Conservation (phyloP, 495 filamentous ascomycete species). For the Podospora tetraspora region DNA sequence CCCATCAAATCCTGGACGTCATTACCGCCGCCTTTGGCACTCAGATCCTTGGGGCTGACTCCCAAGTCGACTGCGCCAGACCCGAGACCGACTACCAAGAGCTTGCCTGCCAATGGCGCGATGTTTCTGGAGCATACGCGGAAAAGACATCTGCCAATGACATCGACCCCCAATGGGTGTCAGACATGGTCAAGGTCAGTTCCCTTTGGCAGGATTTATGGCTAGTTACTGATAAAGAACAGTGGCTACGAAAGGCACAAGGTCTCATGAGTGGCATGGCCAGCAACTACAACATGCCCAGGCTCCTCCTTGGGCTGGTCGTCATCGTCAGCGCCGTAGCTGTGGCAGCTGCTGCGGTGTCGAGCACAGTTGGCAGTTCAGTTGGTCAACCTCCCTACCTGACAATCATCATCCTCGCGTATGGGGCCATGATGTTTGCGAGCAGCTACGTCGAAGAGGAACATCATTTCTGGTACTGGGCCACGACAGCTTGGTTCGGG, state of each 20-base stretch:
- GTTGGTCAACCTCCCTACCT: constrained; percentile 23
- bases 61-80: constrained; percentile 38
- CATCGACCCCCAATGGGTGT: constrained; percentile 24
- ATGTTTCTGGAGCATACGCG: constrained; percentile 23
- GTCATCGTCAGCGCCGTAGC: constrained; percentile 24
- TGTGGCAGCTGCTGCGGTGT: constrained; percentile 20
- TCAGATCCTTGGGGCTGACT: constrained; percentile 43
- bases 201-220: neutral
- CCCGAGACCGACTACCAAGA: constrained; percentile 48
- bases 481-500: constrained; percentile 68
- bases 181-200: constrained; percentile 27
- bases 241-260: constrained; percentile 68
- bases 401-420: constrained; percentile 47
- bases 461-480: constrained; percentile 98
- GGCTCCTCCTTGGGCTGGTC: constrained; percentile 32
- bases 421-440: constrained; percentile 90
- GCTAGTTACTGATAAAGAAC: constrained; percentile 16
- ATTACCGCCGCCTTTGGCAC: constrained; percentile 63
- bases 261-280: constrained; percentile 75
- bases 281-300: constrained; percentile 76
- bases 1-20: constrained; percentile 69
- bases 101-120: constrained; percentile 63
- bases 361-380: constrained; percentile 4
- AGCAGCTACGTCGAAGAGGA: constrained; percentile 98
- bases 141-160: constrained; percentile 3